A percentile compares a stretch with the other conserved stretches of the same genome.
These are phyloP conservation scores for Sugiyamaella castrensis DNA, from an alignment of 1,139 yeast species.

Conservation along the genomic window DNA sequence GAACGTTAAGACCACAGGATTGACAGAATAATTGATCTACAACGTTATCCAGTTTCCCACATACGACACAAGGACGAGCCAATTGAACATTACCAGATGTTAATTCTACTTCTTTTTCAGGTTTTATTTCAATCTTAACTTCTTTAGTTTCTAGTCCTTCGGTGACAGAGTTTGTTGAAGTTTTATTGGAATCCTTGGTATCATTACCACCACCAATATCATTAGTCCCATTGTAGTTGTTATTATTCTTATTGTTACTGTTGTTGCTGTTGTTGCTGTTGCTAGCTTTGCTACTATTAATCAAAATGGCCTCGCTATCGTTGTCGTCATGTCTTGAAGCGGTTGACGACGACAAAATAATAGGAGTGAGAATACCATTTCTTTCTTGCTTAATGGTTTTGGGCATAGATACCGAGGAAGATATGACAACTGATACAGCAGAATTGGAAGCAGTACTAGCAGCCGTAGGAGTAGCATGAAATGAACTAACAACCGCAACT, in stretches of 20 bases:
- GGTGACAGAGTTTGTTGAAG: background rate
- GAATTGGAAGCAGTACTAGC: too few relatives aligned
- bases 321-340: too few relatives aligned
- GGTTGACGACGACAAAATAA: too few relatives aligned
- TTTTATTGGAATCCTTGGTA: background rate
- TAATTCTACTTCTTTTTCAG: background rate
- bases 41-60: slow-evolving; percentile 45
- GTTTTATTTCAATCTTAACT: background rate
- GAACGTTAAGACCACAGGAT: slow-evolving; percentile 71
- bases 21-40: slow-evolving; percentile 53
- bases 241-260: background rate
- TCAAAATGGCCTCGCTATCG: background rate
- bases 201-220: too few relatives aligned
- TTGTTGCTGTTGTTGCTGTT: background rate
- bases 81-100: slow-evolving; percentile 11
- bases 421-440: too few relatives aligned
- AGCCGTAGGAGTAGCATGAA: too few relatives aligned
- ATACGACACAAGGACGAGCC: slow-evolving; percentile 52
- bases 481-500: background rate
- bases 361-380: too few relatives aligned
- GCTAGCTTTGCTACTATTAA: background rate
- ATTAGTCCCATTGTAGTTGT: background rate
- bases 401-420: background rate
- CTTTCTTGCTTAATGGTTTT: background rate
- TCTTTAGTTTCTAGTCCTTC: background rate